phyloP scores from a whole-genome alignment of 495 filamentous ascomycete species.

The Neurospora tetrasperma region DNA sequence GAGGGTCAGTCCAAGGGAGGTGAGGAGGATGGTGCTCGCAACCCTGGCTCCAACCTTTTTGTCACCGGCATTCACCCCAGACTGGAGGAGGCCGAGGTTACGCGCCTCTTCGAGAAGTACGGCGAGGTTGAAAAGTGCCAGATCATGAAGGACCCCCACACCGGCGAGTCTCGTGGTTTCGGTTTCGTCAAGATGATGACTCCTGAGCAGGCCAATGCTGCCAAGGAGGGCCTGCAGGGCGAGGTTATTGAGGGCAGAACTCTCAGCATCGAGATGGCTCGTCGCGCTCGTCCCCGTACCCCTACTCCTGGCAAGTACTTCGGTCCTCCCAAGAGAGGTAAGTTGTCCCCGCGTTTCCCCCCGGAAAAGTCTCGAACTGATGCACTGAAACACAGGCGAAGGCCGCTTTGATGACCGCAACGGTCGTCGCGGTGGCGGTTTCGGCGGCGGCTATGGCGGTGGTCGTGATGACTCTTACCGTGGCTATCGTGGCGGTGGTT shows the following conservation, averaged over 20 bases:
- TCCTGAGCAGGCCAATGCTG: conserved; percentile 85
- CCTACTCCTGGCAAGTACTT: conserved; percentile 99
- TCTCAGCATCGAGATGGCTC: conserved; percentile 97
- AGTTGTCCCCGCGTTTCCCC: conserved; percentile 21
- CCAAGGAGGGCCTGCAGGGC: conserved; percentile 91
- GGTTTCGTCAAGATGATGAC: conserved; percentile 99
- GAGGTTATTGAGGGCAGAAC: conserved; percentile 93
- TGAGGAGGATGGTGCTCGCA: conserved; percentile 70
- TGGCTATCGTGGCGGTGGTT: conserved; percentile 24
- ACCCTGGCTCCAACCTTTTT: conserved; percentile 96
- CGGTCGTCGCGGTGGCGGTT: conserved; percentile 16
- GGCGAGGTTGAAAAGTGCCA: conserved; percentile 98
- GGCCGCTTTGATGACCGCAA: conserved; percentile 16
- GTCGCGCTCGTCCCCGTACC: conserved; percentile 84
- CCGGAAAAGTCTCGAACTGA: conserved; percentile 49
- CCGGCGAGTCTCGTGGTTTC: conserved; percentile 96
- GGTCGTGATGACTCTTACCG: conserved; percentile 29
- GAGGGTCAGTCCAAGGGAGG: conserved; percentile 39
- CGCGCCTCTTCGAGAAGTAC: conserved; percentile 95
- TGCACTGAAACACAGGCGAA: conserved; percentile 32
- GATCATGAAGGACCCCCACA: conserved; percentile 98
- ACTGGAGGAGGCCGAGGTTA: conserved; percentile 81
- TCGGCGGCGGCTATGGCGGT: conserved; percentile 25
- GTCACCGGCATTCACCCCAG: conserved; percentile 97
- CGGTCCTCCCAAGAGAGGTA: conserved; percentile 95